Percentiles rank a stretch among this genome's conserved stretches.
Conservation (phyloP, 2,329 filamentous ascomycete genomes). For the Dryadomyces sulphureus region DNA sequence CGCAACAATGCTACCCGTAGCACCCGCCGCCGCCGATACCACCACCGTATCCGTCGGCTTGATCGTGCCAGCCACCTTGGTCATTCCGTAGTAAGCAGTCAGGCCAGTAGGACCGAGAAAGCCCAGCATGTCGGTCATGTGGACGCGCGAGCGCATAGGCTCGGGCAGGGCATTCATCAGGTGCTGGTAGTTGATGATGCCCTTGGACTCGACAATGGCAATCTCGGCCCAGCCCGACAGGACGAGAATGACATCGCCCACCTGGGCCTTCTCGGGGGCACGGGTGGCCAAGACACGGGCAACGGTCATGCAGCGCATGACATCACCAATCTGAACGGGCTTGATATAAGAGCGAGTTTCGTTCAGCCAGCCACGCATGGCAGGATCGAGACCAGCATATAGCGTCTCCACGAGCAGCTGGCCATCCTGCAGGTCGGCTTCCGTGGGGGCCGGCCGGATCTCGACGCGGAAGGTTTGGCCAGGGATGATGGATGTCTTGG, state of each 20-base stretch:
- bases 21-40: conserved; percentile 51
- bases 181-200: conserved; percentile 4
- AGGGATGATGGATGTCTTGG: conserved; percentile 43
- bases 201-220: conserved; percentile 30
- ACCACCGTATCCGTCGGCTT: conserved; percentile 51
- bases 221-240: conserved; percentile 44
- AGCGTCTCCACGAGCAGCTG: conserved; percentile 33
- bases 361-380: conserved; percentile 49
- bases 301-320: conserved; percentile 43
- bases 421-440: conserved; percentile 32
- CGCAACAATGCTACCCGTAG: conserved; percentile 50
- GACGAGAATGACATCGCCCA: conserved; percentile 35
- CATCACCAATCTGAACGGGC: conserved; percentile 42
- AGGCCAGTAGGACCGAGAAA: conserved; percentile 43
- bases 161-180: conserved; percentile 9
- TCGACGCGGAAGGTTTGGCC: conserved; percentile 48
- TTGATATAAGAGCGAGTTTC: conserved; percentile 36
- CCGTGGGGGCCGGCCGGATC: conserved; percentile 32
- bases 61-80: conserved; percentile 33
- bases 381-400: conserved; percentile 46
- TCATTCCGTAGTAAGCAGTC: conserved; percentile 52
- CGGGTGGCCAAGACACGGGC: conserved; percentile 32
- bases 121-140: conserved; percentile 31
- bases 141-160: conserved; percentile 13
- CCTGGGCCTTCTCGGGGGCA: conserved; percentile 19